Percentiles rank a stretch among this genome's conserved stretches.
phyloP scores from a whole-genome alignment of 768 basidiomycete species.

The Suillus tomentosus region DNA sequence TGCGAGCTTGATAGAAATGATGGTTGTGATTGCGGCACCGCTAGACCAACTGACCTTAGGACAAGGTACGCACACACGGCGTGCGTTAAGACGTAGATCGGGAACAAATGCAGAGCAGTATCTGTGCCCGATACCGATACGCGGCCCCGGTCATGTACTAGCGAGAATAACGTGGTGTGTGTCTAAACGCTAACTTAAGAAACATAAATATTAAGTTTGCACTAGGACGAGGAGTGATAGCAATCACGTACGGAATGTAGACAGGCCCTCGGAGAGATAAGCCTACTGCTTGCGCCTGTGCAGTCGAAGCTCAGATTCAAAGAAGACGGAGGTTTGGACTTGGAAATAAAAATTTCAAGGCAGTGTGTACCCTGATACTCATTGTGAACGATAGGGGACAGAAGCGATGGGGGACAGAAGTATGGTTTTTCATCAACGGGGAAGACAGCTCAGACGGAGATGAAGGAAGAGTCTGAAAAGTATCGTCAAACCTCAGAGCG shows the following conservation, averaged over 20 bases:
- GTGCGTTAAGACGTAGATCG: neutral
- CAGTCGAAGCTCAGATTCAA: neutral
- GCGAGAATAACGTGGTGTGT: neutral
- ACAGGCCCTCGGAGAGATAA: neutral
- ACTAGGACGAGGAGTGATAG: neutral
- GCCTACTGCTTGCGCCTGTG: neutral
- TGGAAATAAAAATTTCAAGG: neutral
- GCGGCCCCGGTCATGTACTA: neutral
- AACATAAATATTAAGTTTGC: neutral
- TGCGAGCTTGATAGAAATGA: neutral
- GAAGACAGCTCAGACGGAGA: neutral
- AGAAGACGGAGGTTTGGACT: neutral
- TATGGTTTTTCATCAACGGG: neutral
- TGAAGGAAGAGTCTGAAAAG: neutral
- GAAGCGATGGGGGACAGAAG: neutral
- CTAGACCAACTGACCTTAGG: neutral
- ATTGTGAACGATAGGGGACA: too few relatives aligned
- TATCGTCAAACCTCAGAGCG: neutral
- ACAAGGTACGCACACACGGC: neutral
- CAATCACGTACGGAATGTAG: neutral
- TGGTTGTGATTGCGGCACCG: neutral
- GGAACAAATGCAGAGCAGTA: neutral
- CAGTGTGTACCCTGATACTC: neutral
- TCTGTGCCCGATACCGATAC: neutral
- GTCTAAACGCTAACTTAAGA: neutral